Evolutionary conservation across 73 alveolate species (phyloP), one percentile per base, ranked within the genome.

Genomic region (Paramecium tetraurelia): DNA sequence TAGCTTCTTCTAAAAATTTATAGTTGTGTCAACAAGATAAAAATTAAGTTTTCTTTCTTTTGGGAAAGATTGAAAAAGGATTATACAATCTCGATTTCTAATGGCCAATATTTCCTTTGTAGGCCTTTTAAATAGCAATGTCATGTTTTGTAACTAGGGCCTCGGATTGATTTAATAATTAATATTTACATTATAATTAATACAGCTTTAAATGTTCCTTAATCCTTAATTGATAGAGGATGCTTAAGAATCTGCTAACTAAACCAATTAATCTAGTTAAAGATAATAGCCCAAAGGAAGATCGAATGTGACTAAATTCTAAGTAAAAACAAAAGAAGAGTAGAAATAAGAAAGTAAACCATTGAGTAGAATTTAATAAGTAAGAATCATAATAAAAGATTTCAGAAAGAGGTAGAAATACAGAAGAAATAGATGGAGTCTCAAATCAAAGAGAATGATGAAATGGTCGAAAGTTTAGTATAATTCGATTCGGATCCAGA

Each of bases 401-500:
- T 33, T 27, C 27, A 63, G 84, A 63, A 63, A 63, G 44, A 63
- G 46, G 14, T 31, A 27, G 84, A 63, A 63, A 63, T 63, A 33
- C 14, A 31, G 46, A 63, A 63, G 46, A 63, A 63, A 63, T 33
- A 63, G 27, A 3, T 21, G 9, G 84, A 63, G 31, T 63, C 41
- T 31, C 24, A 63, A 63, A 33, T 63, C 0, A 63, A 63, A 63
- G 7, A 63, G 24, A 33, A 63, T 63, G 84, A 63, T 63, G 84
- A 63, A 33, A 10, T 63, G 11, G 44, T 33, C 1, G 84, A 63
- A 27, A 63, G 84, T 63, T 63, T 63, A 33, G 84, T 63, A 12
- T 63, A 27, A 63, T 63, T 63, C 29, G 84, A 63, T 63, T 63
- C 84, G 9, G 84, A 63, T 63, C 84, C 84, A 63, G 84, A 63